Evolutionary conservation across 2,329 filamentous ascomycete species (phyloP).

Genomic region (Hypoxylon sp.): DNA sequence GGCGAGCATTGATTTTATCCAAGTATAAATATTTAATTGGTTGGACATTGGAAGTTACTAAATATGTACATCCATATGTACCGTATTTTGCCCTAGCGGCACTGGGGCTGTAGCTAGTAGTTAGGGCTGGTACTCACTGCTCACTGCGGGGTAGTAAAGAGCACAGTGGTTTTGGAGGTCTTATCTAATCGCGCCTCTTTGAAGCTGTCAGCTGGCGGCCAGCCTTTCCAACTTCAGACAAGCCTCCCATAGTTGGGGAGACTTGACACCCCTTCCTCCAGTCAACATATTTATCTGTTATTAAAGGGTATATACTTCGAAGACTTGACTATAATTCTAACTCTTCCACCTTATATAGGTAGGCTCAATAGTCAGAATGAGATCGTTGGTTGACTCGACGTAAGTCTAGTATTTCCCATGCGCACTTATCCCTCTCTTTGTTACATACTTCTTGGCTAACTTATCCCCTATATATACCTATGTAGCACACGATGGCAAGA

Average conservation of each 20-base stretch:
- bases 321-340: background rate
- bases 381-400: slow-evolving; percentile 53
- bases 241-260: slow-evolving; percentile 11
- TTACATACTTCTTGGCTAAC: slow-evolving; percentile 18
- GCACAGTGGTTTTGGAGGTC: background rate
- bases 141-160: slow-evolving; percentile 23
- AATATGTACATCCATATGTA: too few relatives aligned
- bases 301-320: slow-evolving; percentile 7
- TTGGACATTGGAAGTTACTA: too few relatives aligned
- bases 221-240: slow-evolving; percentile 36
- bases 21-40: too few relatives aligned
- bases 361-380: slow-evolving; percentile 47
- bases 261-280: slow-evolving; percentile 5
- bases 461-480: slow-evolving; percentile 3
- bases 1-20: too few relatives aligned
- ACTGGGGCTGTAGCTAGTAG: background rate
- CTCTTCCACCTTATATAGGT: slow-evolving; percentile 14
- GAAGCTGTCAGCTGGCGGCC: slow-evolving; percentile 42
- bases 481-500: slow-evolving; percentile 78
- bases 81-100: too few relatives aligned
- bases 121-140: background rate
- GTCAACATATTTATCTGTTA: background rate
- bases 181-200: slow-evolving; percentile 27
- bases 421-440: background rate
- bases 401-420: slow-evolving; percentile 42